phyloP scores from a whole-genome alignment of 345 rosid species.

The Erodium maritimum region DNA sequence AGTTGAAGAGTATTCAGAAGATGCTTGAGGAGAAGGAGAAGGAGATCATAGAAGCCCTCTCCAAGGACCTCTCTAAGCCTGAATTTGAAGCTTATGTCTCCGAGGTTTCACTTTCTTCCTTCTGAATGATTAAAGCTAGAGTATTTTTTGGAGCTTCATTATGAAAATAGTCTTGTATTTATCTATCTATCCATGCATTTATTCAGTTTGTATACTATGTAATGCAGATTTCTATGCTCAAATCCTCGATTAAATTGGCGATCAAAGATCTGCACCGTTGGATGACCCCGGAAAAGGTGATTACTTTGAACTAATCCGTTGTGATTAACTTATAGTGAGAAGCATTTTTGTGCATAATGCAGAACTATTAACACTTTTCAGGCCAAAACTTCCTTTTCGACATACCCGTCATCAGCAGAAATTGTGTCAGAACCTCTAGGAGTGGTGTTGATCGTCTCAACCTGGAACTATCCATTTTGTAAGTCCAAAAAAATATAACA shows the following conservation, averaged over 20 bases:
- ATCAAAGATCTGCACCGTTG: constrained; percentile 51
- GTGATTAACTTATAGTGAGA: not conserved
- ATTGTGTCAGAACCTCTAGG: constrained; percentile 79
- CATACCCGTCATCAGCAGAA: constrained; percentile 74
- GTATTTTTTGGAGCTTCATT: not conserved
- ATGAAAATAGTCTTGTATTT: not conserved
- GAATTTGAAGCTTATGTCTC: constrained; percentile 45
- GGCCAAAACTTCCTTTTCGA: constrained; percentile 59
- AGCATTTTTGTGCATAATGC: not conserved
- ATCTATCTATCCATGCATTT: too few relatives aligned
- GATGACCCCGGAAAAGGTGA: constrained; percentile 77
- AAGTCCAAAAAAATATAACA: constrained; percentile 17
- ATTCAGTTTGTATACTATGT: not conserved
- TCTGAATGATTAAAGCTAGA: too few relatives aligned
- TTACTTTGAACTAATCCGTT: not conserved
- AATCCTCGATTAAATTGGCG: constrained; percentile 45
- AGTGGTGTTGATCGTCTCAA: constrained; percentile 60
- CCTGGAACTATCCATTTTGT: constrained; percentile 85
- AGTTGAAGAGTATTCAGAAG: constrained; percentile 36
- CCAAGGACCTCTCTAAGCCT: constrained; percentile 64
- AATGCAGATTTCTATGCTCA: constrained; percentile 46
- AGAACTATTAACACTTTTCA: constrained; percentile 15
- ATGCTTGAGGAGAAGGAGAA: constrained; percentile 67
- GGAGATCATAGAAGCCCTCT: constrained; percentile 41
- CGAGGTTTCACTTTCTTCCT: constrained; percentile 34